Percentiles rank a stretch among this genome's conserved stretches.
Evolutionary conservation across 1,284 basidiomycete species (phyloP).

Genomic region (Rhizopogon hawkerae): DNA sequence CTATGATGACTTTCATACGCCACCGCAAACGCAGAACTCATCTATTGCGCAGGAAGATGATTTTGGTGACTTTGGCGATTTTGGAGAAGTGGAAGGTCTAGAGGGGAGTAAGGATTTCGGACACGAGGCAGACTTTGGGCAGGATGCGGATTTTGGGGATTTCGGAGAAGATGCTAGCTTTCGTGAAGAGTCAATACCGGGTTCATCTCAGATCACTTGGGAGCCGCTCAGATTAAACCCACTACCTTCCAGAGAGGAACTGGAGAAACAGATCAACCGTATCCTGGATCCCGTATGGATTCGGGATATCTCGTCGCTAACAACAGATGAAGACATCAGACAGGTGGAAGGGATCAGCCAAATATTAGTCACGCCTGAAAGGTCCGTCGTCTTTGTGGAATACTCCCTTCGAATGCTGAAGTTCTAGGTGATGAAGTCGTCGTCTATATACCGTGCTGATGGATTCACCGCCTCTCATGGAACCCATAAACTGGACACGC

Average conservation of each 20-base stretch:
- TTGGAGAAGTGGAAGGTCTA: conserved; percentile 55
- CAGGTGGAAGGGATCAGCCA: conserved; percentile 75
- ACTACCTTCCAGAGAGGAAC: conserved; percentile 45
- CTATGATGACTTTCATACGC: conserved; percentile 61
- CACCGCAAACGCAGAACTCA: conserved; percentile 35
- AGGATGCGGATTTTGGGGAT: conserved; percentile 6
- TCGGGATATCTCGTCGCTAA: conserved; percentile 39
- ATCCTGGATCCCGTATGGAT: conserved; percentile 63
- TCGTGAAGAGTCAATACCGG: conserved; percentile 34
- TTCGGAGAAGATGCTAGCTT: conserved; percentile 40
- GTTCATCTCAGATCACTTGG: conserved; percentile 44
- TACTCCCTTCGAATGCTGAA: conserved; percentile 15
- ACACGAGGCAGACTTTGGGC: conserved; percentile 17
- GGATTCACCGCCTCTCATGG: conserved; percentile 55
- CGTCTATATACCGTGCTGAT: conserved; percentile 63
- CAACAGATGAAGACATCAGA: conserved; percentile 68
- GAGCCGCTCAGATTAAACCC: conserved; percentile 59
- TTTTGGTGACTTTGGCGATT: conserved; percentile 83
- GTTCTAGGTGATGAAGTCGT: conserved; percentile 46
- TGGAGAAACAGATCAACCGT: conserved; percentile 55
- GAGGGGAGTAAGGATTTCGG: conserved; percentile 13
- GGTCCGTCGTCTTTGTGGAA: conserved; percentile 39
- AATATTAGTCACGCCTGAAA: conserved; percentile 63
- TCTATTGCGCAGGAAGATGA: conserved; percentile 52
- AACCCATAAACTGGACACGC: conserved; percentile 85